These are phyloP conservation scores for Nicotiana otophora DNA, from an alignment of 257 asterid genomes.

Conservation along the genomic window DNA sequence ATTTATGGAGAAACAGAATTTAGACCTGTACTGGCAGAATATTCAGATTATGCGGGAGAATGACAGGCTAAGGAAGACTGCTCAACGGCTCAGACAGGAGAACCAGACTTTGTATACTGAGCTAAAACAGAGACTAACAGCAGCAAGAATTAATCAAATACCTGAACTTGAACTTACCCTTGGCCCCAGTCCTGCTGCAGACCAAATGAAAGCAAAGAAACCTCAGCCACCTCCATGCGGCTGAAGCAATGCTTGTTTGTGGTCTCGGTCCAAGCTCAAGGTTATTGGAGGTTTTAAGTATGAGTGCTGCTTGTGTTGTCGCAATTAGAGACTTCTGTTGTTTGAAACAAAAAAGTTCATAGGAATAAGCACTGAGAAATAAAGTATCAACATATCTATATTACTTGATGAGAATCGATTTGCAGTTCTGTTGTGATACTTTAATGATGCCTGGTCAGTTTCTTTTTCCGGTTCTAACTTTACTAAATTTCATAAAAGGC, in stretches of 20 bases:
- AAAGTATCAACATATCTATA: not conserved
- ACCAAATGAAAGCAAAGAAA: not conserved
- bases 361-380: not conserved
- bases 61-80: slow-evolving; percentile 26
- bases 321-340: not conserved
- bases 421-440: not conserved
- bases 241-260: not conserved
- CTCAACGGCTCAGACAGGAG: slow-evolving; percentile 24
- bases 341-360: not conserved
- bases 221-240: slow-evolving; percentile 9
- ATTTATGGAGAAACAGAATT: slow-evolving; percentile 23
- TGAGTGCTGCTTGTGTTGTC: not conserved
- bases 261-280: not conserved
- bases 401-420: not conserved
- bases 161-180: slow-evolving; percentile 8
- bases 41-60: slow-evolving; percentile 21
- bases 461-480: not conserved
- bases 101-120: slow-evolving; percentile 20
- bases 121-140: slow-evolving; percentile 15
- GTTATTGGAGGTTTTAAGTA: not conserved
- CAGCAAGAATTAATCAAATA: slow-evolving; percentile 6
- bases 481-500: not conserved
- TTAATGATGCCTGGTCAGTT: not conserved
- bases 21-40: slow-evolving; percentile 21
- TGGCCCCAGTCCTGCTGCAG: not conserved